Conservation (phyloP, 352 stramenopile species). For the Discostella stelligera region DNA sequence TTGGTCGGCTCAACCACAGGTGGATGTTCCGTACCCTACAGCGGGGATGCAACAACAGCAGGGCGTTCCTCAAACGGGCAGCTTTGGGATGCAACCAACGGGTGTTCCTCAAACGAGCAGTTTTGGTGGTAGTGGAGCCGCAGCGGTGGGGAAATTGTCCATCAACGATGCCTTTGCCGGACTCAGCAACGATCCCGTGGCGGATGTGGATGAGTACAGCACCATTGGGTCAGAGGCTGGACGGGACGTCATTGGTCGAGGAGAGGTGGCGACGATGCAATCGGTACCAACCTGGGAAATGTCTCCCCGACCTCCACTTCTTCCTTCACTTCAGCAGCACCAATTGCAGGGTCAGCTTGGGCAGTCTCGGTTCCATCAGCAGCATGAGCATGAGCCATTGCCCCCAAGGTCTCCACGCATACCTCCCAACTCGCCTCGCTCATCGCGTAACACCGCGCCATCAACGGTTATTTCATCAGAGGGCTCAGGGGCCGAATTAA, state of each 20-base stretch:
- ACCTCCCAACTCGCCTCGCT: constrained; percentile 18
- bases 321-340: neutral
- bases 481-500: constrained; percentile 54
- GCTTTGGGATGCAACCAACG: constrained; percentile 6
- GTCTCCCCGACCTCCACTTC: neutral
- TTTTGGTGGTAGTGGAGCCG: constrained; percentile 6
- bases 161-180: constrained; percentile 80
- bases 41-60: constrained; percentile 1
- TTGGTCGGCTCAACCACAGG: neutral
- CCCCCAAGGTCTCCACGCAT: constrained; percentile 6
- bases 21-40: neutral
- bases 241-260: neutral
- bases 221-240: constrained; percentile 4
- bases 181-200: constrained; percentile 44
- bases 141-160: constrained; percentile 11
- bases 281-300: neutral
- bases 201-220: constrained; percentile 33
- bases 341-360: neutral
- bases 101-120: neutral
- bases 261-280: neutral
- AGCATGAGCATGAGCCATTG: constrained; percentile 6
- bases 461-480: constrained; percentile 24
- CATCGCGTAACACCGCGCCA: neutral
- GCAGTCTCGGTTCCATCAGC: constrained; percentile 1
- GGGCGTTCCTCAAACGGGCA: neutral